phyloP scores from a whole-genome alignment of 352 stramenopile genomes.

The Phytophthora pinifolia region DNA sequence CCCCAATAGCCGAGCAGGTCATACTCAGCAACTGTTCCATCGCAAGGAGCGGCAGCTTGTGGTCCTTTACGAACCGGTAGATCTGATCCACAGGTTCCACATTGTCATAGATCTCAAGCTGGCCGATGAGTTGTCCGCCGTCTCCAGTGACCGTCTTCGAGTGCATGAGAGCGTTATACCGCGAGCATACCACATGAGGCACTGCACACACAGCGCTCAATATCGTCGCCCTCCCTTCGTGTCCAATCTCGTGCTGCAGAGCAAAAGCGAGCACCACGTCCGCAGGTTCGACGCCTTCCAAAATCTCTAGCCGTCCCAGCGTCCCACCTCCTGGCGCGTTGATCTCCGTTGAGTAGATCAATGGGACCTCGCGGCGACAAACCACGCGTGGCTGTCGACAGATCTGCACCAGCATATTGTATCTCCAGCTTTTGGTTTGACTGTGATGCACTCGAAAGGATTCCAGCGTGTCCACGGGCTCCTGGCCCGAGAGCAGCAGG shows the following conservation, averaged over 20 bases:
- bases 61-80: conserved; percentile 65
- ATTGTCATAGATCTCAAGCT: conserved; percentile 69
- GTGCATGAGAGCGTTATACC: conserved; percentile 42
- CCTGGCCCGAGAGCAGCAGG: conserved; percentile 37
- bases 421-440: conserved; percentile 37
- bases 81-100: conserved; percentile 68
- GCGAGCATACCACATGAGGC: conserved; percentile 39
- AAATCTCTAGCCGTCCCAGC: conserved; percentile 47
- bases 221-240: conserved; percentile 29
- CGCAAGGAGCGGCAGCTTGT: conserved; percentile 31
- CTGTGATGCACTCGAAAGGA: conserved; percentile 40
- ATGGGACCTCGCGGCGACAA: conserved; percentile 40
- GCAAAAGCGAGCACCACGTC: conserved; percentile 54
- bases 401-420: conserved; percentile 43
- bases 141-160: conserved; percentile 43
- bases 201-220: conserved; percentile 47
- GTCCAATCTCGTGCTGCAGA: conserved; percentile 29
- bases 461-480: conserved; percentile 60
- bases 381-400: conserved; percentile 33
- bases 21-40: conserved; percentile 43
- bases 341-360: conserved; percentile 50
- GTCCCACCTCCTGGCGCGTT: conserved; percentile 20
- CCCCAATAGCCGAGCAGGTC: conserved; percentile 36
- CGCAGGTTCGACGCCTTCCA: conserved; percentile 53
- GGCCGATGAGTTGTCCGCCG: conserved; percentile 31